Evolutionary conservation across 352 stramenopile species (phyloP).

Genomic region (Pythium sukuiense): DNA sequence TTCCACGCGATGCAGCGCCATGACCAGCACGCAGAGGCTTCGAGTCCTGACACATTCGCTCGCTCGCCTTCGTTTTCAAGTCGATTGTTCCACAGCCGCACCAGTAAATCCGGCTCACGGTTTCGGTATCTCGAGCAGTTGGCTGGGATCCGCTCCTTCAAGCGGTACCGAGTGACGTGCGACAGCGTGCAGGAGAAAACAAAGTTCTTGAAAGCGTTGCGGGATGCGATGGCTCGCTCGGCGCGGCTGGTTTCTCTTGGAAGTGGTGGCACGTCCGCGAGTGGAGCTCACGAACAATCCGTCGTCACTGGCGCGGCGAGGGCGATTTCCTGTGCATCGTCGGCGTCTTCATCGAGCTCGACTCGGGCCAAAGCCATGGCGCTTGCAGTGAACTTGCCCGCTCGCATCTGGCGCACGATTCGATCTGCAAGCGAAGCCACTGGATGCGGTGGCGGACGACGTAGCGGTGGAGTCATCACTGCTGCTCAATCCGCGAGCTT

Average conservation of each 20-base stretch:
- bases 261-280: not conserved
- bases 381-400: slow-evolving; percentile 23
- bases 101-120: slow-evolving; percentile 20
- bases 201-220: slow-evolving; percentile 40
- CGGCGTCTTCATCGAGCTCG: not conserved
- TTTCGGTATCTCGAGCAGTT: slow-evolving; percentile 30
- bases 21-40: not conserved
- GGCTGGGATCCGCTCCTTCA: slow-evolving; percentile 29
- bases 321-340: not conserved
- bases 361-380: slow-evolving; percentile 20
- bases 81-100: slow-evolving; percentile 7
- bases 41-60: not conserved
- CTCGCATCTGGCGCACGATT: slow-evolving; percentile 28
- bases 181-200: slow-evolving; percentile 36
- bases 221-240: slow-evolving; percentile 33
- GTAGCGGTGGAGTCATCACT: not conserved
- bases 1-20: slow-evolving; percentile 6
- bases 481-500: not conserved
- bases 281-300: not conserved
- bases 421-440: slow-evolving; percentile 6
- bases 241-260: slow-evolving; percentile 21
- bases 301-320: not conserved
- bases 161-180: slow-evolving; percentile 52
- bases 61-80: slow-evolving; percentile 2
- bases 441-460: not conserved